Percentiles rank a stretch among this genome's conserved stretches.
Conservation (phyloP, 805 yeast species). For the Starmera dryadoides region DNA sequence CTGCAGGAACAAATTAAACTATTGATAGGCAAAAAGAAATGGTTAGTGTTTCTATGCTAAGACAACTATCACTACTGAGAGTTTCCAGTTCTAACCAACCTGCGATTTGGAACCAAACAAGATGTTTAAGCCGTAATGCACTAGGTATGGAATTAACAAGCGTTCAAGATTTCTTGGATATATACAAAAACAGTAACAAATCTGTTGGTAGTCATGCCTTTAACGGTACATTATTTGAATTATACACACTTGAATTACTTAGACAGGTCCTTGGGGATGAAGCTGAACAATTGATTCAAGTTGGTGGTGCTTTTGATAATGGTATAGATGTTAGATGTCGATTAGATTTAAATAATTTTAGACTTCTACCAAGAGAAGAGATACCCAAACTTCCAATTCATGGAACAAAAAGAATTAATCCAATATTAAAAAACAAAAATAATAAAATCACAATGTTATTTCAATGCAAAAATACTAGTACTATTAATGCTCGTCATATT, state of each 20-base stretch:
- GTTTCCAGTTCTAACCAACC: too few relatives aligned
- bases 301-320: conserved; percentile 2
- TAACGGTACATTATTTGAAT: too few relatives aligned
- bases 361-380: conserved; percentile 12
- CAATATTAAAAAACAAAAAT: conserved; percentile 22
- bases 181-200: too few relatives aligned
- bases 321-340: conserved; percentile 2
- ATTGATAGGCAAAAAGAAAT: too few relatives aligned
- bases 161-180: too few relatives aligned
- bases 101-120: too few relatives aligned
- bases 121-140: too few relatives aligned
- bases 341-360: conserved; percentile 19
- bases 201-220: too few relatives aligned
- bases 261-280: conserved; percentile 15
- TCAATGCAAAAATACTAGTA: conserved; percentile 29
- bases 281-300: background rate
- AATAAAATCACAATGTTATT: background rate
- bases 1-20: too few relatives aligned
- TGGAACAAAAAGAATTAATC: background rate
- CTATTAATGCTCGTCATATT: conserved; percentile 37
- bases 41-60: too few relatives aligned
- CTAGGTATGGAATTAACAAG: too few relatives aligned
- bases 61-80: too few relatives aligned
- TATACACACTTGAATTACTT: conserved; percentile 33
- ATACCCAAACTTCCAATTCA: conserved; percentile 38